Conservation (phyloP, 805 yeast species). For the Ogataea populi-albae region DNA sequence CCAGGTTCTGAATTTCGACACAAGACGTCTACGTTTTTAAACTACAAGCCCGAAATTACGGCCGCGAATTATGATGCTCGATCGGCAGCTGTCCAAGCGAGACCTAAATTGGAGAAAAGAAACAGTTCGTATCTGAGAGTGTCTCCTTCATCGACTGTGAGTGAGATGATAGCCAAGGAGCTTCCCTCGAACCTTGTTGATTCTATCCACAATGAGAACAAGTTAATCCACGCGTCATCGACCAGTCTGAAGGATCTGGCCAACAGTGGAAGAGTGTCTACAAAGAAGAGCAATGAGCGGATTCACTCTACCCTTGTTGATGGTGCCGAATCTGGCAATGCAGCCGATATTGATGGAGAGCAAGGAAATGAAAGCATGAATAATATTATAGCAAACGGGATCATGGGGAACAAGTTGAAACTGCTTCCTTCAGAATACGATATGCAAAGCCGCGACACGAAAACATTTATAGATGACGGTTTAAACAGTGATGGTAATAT, state of each 20-base stretch:
- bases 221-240: conserved; percentile 18
- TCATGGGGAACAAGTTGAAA: conserved; percentile 28
- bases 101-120: conserved; percentile 11
- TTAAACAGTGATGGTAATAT: conserved; percentile 1
- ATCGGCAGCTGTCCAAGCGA: background rate
- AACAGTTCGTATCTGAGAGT: conserved; percentile 7
- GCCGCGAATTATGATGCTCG: background rate
- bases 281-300: background rate
- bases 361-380: conserved; percentile 9
- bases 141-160: conserved; percentile 14
- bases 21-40: conserved; percentile 6
- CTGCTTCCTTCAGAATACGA: conserved; percentile 21
- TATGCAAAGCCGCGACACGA: conserved; percentile 2
- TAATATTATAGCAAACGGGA: conserved; percentile 27
- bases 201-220: conserved; percentile 30
- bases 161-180: conserved; percentile 27
- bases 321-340: conserved; percentile 1
- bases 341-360: conserved; percentile 2
- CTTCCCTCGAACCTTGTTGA: conserved; percentile 30
- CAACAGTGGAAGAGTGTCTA: background rate
- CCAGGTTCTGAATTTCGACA: conserved; percentile 21
- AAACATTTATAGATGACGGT: conserved; percentile 14
- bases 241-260: conserved; percentile 8
- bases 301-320: background rate
- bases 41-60: conserved; percentile 1